Evolutionary conservation across 2,329 filamentous ascomycete species (phyloP), one percentile per base, ranked within the genome.

Genomic region (Apiospora saccharicola): DNA sequence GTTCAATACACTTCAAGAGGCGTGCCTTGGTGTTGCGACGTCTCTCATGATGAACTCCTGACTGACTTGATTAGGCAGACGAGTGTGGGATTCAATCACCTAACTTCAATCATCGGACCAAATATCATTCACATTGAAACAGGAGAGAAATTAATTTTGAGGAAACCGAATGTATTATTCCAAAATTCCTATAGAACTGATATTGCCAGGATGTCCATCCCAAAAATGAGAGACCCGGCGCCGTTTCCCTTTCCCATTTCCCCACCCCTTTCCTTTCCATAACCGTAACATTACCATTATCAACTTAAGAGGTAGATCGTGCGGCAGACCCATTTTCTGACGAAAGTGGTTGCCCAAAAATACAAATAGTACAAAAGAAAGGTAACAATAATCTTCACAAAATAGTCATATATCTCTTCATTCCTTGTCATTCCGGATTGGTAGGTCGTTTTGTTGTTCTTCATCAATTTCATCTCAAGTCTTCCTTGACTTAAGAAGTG

Each of bases 401-500:
- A 44, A 16, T 44, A 44, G 46, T 49, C 30, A 61, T 37, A 53
- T 53, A 53, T 53, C n/a, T 53, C 24, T 53, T 53, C 51, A 53
- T 53, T 53, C 51, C 53, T 37, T 37, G 30, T 61, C 53, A 37
- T 53, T 19, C 14, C 10, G 26, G 26, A 30, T 30, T 30, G 26
- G 26, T 30, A n/a, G n/a, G n/a, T n/a, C n/a, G n/a, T n/a, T n/a
- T n/a, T n/a, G n/a, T n/a, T 30, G 26, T 26, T 14, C 4, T 26
- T 13, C 3, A 24, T 19, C 6, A 6, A 7, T 1, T 51, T 30
- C 16, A 2, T 16, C 12, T 13, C n/a, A n/a, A 4, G 22, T 1
- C n/a, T 8, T 47, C 44, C 3, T 30, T 64, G 30, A 19, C 46
- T 73, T 75, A 81, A 70, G 78, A 82, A 46, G 76, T 79, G 12